Conservation (phyloP, 2,329 filamentous ascomycete genomes). For the Fusarium robinianum region DNA sequence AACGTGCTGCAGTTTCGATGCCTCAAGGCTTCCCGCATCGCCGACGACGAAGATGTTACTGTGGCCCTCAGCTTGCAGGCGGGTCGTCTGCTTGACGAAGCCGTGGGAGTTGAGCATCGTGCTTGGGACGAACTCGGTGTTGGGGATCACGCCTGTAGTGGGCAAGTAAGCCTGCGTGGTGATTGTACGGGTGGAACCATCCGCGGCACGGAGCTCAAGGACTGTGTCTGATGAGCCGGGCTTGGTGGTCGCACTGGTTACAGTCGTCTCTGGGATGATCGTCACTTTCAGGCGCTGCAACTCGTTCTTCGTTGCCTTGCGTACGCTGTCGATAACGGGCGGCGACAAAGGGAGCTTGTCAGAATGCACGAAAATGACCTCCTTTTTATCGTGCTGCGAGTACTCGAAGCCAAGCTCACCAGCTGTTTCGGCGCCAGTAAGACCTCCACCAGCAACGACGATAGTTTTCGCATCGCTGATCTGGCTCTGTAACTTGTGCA, state of each 20-base stretch:
- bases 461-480: conserved; percentile 52
- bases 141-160: conserved; percentile 50
- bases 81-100: conserved; percentile 45
- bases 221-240: conserved; percentile 35
- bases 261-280: conserved; percentile 46
- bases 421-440: conserved; percentile 55
- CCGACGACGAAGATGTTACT: conserved; percentile 51
- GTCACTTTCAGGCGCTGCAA: conserved; percentile 52
- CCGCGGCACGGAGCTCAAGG: conserved; percentile 42
- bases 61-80: conserved; percentile 43
- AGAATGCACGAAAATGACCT: conserved; percentile 50
- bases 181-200: conserved; percentile 45
- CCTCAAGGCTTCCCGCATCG: conserved; percentile 50
- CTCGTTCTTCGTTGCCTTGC: conserved; percentile 44
- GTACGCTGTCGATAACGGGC: conserved; percentile 43
- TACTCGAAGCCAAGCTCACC: conserved; percentile 57
- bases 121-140: conserved; percentile 50
- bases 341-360: conserved; percentile 46
- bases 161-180: conserved; percentile 53
- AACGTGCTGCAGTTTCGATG: conserved; percentile 38
- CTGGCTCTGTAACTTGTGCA: conserved; percentile 44
- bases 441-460: conserved; percentile 56
- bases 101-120: conserved; percentile 42
- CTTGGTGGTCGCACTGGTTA: conserved; percentile 36
- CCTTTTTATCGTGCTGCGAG: conserved; percentile 48